These are phyloP conservation scores for Boletus rubroflammeus DNA, from an alignment of 768 basidiomycete species.

Conservation along the genomic window DNA sequence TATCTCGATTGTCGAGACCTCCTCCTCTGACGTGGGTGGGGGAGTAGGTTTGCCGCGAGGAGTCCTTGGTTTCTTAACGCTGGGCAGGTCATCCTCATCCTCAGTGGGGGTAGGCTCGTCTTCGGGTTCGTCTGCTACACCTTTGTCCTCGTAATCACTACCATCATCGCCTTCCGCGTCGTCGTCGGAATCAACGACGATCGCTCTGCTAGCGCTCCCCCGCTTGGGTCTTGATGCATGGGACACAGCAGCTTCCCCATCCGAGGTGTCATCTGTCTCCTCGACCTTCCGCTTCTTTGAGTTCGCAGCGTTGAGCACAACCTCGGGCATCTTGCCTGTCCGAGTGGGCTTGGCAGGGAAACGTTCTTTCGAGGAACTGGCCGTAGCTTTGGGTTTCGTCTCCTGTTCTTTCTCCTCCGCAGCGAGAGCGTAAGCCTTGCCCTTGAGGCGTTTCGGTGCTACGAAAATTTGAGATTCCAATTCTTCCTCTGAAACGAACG, in stretches of 20 bases:
- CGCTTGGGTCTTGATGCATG: constrained; percentile 37
- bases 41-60: constrained; percentile 24
- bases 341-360: constrained; percentile 31
- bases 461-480: constrained; percentile 43
- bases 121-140: constrained; percentile 38
- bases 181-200: constrained; percentile 51
- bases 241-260: constrained; percentile 35
- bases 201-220: constrained; percentile 33
- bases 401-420: constrained; percentile 35
- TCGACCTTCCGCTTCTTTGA: constrained; percentile 19
- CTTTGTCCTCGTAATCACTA: constrained; percentile 33
- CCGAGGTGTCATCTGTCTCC: constrained; percentile 22
- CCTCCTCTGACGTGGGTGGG: constrained; percentile 33
- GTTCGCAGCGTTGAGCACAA: constrained; percentile 43
- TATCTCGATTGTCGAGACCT: constrained; percentile 20
- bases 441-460: constrained; percentile 67
- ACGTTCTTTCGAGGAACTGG: constrained; percentile 15
- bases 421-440: constrained; percentile 68
- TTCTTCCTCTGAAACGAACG: constrained; percentile 42
- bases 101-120: constrained; percentile 27
- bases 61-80: constrained; percentile 21
- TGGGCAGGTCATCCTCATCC: constrained; percentile 19
- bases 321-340: constrained; percentile 50
- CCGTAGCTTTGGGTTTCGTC: constrained; percentile 15
- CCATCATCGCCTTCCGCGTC: constrained; percentile 36